Evolutionary conservation across 148 eudicot genomes (phyloP).

Genomic region (Diospyros kaki): DNA sequence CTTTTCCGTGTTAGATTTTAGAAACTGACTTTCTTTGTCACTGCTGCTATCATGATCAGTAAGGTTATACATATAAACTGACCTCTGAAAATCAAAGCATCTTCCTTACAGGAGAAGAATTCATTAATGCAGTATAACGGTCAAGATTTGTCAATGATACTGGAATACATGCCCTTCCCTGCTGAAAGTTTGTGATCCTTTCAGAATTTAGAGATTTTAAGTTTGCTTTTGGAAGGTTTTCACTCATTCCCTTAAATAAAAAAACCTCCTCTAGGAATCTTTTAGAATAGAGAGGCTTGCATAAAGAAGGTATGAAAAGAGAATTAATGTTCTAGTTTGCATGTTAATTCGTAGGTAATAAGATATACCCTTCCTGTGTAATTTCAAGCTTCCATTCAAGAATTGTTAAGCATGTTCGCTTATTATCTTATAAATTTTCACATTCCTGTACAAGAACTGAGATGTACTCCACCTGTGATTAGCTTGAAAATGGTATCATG

Average conservation of each 20-base stretch:
- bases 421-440: background rate
- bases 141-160: background rate
- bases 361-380: no score
- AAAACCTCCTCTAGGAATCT: background rate
- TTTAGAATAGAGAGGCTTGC: background rate
- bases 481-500: background rate
- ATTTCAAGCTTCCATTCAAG: no score
- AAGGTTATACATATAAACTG: background rate
- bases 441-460: background rate
- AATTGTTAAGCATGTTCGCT: background rate
- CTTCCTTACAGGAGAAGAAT: background rate
- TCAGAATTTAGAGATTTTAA: no score
- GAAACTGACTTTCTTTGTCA: background rate
- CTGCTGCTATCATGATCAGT: no score
- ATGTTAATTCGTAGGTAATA: no score
- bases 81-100: background rate
- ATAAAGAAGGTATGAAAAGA: background rate
- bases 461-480: background rate
- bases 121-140: background rate
- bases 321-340: background rate
- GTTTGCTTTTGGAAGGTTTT: background rate
- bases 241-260: no score
- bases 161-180: background rate
- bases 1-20: background rate
- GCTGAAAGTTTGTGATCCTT: background rate